These are phyloP conservation scores for Phaeoacremonium minimum DNA, from an alignment of 2,329 filamentous ascomycete genomes.

Conservation along the genomic window DNA sequence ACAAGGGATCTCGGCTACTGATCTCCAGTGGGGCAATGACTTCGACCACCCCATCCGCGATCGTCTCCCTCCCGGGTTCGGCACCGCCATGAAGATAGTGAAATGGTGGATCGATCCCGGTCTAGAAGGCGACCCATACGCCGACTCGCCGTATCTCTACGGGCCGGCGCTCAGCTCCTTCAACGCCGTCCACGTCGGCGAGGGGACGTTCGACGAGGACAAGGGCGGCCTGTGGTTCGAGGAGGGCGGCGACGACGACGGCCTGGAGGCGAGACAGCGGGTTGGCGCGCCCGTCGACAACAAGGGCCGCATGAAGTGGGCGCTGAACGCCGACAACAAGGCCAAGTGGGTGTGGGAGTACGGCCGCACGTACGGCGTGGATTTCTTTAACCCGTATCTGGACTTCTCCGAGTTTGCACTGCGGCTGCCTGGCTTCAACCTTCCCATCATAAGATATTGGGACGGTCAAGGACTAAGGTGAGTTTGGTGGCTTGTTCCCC, in stretches of 20 bases:
- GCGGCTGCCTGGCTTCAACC: conserved; percentile 65
- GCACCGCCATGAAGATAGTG: conserved; percentile 77
- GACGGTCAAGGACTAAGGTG: conserved; percentile 74
- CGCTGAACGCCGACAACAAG: conserved; percentile 43
- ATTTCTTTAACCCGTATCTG: conserved; percentile 89
- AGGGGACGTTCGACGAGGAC: conserved; percentile 37
- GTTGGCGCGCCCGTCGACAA: conserved; percentile 47
- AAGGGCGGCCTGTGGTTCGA: conserved; percentile 54
- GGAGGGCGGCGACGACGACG: conserved; percentile 60
- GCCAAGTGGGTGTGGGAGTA: conserved; percentile 51
- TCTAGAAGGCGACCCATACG: conserved; percentile 83
- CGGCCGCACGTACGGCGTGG: conserved; percentile 46
- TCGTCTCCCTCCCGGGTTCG: conserved; percentile 79
- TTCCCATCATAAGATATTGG: conserved; percentile 75
- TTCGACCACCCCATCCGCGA: conserved; percentile 89
- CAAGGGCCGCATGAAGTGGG: conserved; percentile 57
- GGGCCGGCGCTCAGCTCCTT: conserved; percentile 77
- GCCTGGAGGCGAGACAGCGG: conserved; percentile 37
- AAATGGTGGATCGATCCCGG: conserved; percentile 91
- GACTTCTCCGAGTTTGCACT: conserved; percentile 75
- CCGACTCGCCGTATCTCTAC: conserved; percentile 81
- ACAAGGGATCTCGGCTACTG: conserved; percentile 58
- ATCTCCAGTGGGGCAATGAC: conserved; percentile 91
- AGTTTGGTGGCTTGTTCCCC: conserved; percentile 22
- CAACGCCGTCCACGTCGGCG: conserved; percentile 69